Conservation (phyloP, 1,284 basidiomycete species). For the Farysia itapuensis region DNA sequence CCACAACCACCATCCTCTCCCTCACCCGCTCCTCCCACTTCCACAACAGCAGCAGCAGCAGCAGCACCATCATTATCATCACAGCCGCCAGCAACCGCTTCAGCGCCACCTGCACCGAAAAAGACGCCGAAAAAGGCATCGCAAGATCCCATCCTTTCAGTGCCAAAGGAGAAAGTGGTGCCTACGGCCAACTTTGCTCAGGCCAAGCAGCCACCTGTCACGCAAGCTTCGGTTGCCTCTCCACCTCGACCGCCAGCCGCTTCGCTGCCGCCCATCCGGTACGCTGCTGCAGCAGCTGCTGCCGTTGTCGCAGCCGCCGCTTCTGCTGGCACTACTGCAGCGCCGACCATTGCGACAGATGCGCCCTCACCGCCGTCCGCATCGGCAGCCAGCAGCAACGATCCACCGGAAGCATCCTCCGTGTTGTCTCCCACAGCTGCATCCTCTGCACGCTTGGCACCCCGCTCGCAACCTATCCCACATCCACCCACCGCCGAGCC, state of each 20-base stretch:
- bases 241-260: constrained; percentile 45
- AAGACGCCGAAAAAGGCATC: constrained; percentile 39
- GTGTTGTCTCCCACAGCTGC: constrained; percentile 2
- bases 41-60: constrained; percentile 8
- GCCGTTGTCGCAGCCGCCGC: constrained; percentile 62
- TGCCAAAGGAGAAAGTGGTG: constrained; percentile 67
- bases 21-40: constrained; percentile 1
- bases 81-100: constrained; percentile 1
- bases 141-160: constrained; percentile 31
- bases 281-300: constrained; percentile 87
- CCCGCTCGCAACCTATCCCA: no score
- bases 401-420: not conserved
- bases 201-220: constrained; percentile 35
- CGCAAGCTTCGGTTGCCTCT: constrained; percentile 36
- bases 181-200: constrained; percentile 75
- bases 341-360: constrained; percentile 12
- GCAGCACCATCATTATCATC: constrained; percentile 1
- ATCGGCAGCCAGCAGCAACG: constrained; percentile 2
- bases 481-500: constrained; percentile 7
- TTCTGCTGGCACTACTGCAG: constrained; percentile 13
- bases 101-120: constrained; percentile 20
- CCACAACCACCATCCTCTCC: constrained; percentile 1
- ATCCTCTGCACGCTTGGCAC: no score
- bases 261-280: constrained; percentile 73
- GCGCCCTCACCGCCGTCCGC: constrained; percentile 4